These are phyloP conservation scores for Colletotrichum sojae DNA, from an alignment of 2,329 filamentous ascomycete genomes.

Conservation along the genomic window DNA sequence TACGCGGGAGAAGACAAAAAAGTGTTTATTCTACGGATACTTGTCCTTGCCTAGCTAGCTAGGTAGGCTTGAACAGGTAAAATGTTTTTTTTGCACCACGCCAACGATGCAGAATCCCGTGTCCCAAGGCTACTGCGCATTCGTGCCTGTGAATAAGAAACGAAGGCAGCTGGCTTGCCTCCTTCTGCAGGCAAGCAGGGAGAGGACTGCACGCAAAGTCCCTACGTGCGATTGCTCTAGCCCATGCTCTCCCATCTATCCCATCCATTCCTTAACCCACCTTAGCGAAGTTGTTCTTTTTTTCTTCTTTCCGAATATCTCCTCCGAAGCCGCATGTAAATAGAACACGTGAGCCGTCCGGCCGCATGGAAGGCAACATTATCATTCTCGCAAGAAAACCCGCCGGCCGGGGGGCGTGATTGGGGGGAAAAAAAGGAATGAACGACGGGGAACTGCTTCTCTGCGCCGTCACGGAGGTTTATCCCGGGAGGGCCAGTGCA, in stretches of 20 bases:
- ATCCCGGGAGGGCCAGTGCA: background rate
- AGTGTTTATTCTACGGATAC: background rate
- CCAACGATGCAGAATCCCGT: background rate
- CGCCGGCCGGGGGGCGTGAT: no score
- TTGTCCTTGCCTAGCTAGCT: background rate
- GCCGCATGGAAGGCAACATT: slow-evolving; percentile 28
- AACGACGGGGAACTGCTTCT: no score
- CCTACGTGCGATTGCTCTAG: background rate
- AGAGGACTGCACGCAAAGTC: background rate
- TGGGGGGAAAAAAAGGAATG: no score
- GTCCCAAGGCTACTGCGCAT: background rate
- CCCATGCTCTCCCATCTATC: background rate
- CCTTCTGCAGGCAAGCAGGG: background rate
- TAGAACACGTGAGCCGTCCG: slow-evolving; percentile 31
- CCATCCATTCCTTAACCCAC: background rate
- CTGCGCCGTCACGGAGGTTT: background rate
- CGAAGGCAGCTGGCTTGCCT: background rate
- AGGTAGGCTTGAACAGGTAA: slow-evolving; percentile 3
- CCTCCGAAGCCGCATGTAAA: background rate
- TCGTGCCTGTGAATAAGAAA: no score
- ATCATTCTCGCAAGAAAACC: no score
- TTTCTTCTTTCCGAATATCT: background rate
- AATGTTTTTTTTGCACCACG: background rate
- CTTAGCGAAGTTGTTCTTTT: background rate
- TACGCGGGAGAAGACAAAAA: background rate